phyloP scores from a whole-genome alignment of 1,284 basidiomycete species.

The Tylopilus orsonianus region DNA sequence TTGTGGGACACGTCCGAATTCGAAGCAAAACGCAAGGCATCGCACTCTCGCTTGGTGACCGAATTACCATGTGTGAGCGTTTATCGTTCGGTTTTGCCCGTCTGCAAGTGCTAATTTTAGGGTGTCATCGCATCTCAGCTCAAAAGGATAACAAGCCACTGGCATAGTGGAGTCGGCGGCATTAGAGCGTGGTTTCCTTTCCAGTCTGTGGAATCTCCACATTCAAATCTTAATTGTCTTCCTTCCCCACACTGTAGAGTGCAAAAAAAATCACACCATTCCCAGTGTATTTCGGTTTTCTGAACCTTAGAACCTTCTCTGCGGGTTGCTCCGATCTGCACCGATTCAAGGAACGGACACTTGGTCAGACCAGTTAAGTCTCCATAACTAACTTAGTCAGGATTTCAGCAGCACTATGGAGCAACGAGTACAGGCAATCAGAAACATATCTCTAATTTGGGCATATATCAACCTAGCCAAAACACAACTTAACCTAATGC shows the following conservation, averaged over 20 bases:
- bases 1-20: constrained; percentile 90
- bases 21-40: constrained; percentile 95
- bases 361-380: background rate
- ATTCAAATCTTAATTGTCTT: background rate
- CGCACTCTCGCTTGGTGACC: constrained; percentile 89
- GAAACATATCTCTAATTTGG: background rate
- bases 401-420: background rate
- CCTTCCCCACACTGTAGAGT: background rate
- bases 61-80: constrained; percentile 81
- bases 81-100: background rate
- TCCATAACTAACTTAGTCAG: background rate
- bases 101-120: background rate
- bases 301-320: too few species aligned
- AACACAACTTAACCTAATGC: too few species aligned
- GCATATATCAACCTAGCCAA: background rate
- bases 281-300: too few species aligned
- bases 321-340: background rate
- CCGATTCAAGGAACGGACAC: background rate
- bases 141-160: constrained; percentile 66
- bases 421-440: background rate
- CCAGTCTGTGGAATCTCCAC: background rate
- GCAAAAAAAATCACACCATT: background rate
- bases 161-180: constrained; percentile 23
- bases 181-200: background rate
- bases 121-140: constrained; percentile 9